Evolutionary conservation across 2,329 filamentous ascomycete genomes (phyloP).

Genomic region (Talaromyces verruculosus): DNA sequence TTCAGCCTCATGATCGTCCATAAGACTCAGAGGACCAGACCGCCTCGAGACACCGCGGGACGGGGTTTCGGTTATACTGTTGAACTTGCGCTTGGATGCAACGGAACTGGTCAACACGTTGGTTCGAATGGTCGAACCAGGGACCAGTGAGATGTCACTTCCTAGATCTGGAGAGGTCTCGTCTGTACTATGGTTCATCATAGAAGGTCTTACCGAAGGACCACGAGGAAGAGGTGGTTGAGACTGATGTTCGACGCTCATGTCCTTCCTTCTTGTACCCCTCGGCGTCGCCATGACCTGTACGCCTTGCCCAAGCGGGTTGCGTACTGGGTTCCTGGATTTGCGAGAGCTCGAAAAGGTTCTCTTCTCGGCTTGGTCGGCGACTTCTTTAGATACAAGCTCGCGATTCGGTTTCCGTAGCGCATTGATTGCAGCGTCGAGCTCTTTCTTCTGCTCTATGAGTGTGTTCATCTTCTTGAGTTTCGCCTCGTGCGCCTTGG

Average conservation of each 20-base stretch:
- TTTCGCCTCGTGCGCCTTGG: constrained; percentile 48
- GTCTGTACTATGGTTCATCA: not conserved
- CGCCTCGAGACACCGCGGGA: constrained; percentile 35
- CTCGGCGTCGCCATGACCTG: constrained; percentile 53
- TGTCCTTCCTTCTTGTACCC: constrained; percentile 37
- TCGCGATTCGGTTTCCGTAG: constrained; percentile 50
- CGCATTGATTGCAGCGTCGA: constrained; percentile 50
- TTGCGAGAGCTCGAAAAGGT: constrained; percentile 37
- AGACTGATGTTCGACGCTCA: constrained; percentile 24
- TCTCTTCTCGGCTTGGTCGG: constrained; percentile 44
- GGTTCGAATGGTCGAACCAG: constrained; percentile 34
- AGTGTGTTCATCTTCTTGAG: constrained; percentile 47
- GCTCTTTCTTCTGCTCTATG: constrained; percentile 49
- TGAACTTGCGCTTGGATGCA: constrained; percentile 20
- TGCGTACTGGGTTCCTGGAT: constrained; percentile 43
- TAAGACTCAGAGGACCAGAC: constrained; percentile 22
- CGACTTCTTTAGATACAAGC: constrained; percentile 47
- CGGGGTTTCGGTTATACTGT: constrained; percentile 42
- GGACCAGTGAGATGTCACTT: constrained; percentile 34
- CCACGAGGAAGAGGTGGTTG: constrained; percentile 25
- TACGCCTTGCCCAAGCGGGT: constrained; percentile 44
- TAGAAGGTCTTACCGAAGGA: constrained; percentile 26
- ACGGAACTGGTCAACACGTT: constrained; percentile 21
- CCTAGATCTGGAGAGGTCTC: constrained; percentile 28
- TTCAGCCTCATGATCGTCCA: constrained; percentile 9